These are phyloP conservation scores for Ogataea haglerorum DNA, from an alignment of 805 yeast genomes.

Conservation along the genomic window DNA sequence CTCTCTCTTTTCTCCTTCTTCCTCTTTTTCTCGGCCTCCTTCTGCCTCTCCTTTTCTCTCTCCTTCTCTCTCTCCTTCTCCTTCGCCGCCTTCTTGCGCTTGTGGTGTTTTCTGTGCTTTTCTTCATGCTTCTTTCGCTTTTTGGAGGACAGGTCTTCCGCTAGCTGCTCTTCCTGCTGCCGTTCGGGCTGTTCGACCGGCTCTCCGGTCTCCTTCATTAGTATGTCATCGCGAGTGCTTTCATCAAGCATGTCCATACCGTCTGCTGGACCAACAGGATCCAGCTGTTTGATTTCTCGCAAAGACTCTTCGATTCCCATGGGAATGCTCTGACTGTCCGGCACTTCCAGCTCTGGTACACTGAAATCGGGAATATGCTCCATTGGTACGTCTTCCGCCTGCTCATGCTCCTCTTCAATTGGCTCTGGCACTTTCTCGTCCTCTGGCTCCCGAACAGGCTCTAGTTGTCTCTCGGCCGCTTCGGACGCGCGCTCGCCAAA, in stretches of 20 bases:
- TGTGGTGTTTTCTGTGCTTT: conserved; percentile 6
- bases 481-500: neutral
- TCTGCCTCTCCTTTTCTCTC: conserved; percentile 23
- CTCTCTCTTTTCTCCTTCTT: conserved; percentile 1
- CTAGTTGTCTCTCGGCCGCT: neutral
- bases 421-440: neutral
- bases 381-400: neutral
- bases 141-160: conserved; percentile 13
- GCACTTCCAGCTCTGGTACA: neutral
- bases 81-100: conserved; percentile 1
- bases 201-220: conserved; percentile 1
- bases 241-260: conserved; percentile 6
- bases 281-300: conserved; percentile 1
- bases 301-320: conserved; percentile 3
- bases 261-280: neutral
- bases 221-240: conserved; percentile 8
- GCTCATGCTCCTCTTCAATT: neutral
- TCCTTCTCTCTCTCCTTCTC: neutral
- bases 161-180: neutral
- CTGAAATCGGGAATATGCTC: neutral
- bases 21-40: conserved; percentile 16
- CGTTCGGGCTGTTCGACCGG: neutral
- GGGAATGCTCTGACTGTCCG: conserved; percentile 1
- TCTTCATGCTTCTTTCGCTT: conserved; percentile 12
- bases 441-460: neutral